phyloP scores from a whole-genome alignment of 2,329 filamentous ascomycete genomes.

The Fusarium sp. region DNA sequence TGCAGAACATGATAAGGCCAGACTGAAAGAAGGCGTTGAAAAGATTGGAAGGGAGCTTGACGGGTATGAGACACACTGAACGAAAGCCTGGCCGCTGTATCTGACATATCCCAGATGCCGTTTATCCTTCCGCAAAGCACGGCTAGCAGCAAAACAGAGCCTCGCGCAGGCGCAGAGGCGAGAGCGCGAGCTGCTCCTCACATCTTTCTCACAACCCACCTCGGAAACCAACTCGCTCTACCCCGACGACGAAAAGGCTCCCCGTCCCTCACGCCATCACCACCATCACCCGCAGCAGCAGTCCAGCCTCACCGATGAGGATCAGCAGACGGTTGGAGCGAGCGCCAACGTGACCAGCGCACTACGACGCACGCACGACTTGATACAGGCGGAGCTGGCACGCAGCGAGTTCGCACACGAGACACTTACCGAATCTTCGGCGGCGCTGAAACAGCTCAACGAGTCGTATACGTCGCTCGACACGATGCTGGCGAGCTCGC shows the following conservation, averaged over 20 bases:
- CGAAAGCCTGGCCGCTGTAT: not conserved
- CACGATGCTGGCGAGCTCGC: conserved; percentile 77
- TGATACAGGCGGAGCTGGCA: conserved; percentile 86
- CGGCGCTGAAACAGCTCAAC: conserved; percentile 81
- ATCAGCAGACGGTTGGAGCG: conserved; percentile 78
- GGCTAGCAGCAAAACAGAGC: conserved; percentile 80
- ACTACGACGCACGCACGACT: conserved; percentile 83
- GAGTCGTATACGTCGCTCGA: conserved; percentile 86
- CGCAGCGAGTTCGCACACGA: conserved; percentile 91
- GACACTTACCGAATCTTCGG: conserved; percentile 85
- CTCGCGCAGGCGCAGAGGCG: conserved; percentile 77
- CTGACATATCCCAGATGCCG: conserved; percentile 60
- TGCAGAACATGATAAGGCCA: conserved; percentile 68
- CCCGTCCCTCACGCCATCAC: conserved; percentile 44
- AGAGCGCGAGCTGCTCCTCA: conserved; percentile 81
- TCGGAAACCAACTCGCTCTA: conserved; percentile 49
- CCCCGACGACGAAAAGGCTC: conserved; percentile 38
- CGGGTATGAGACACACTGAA: conserved; percentile 59
- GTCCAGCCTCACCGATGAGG: conserved; percentile 66
- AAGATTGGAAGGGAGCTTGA: conserved; percentile 77
- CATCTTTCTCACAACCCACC: conserved; percentile 65
- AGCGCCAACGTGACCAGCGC: conserved; percentile 86
- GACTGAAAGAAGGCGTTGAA: conserved; percentile 73
- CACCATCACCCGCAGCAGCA: conserved; percentile 46
- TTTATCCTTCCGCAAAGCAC: conserved; percentile 81